phyloP scores from a whole-genome alignment of 306 rosid species.

The Castanea crenata region DNA sequence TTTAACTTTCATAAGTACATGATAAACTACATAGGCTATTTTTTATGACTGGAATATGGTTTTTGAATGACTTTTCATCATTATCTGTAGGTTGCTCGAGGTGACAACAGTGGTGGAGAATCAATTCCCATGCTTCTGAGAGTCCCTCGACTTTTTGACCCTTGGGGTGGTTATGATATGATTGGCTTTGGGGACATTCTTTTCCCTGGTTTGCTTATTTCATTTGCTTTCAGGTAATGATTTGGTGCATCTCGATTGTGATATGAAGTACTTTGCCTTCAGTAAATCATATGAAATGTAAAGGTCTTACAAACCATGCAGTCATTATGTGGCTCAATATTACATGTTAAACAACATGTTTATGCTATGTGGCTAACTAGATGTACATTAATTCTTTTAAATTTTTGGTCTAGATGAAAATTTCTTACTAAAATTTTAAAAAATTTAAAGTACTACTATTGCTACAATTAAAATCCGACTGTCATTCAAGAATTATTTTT shows the following conservation, averaged over 20 bases:
- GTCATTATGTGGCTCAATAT: too few relatives aligned
- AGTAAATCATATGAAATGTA: not conserved
- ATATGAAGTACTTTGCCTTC: not conserved
- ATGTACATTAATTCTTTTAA: too few relatives aligned
- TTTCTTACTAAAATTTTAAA: too few relatives aligned
- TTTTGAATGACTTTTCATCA: not conserved
- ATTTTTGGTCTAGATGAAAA: too few relatives aligned
- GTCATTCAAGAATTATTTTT: too few relatives aligned
- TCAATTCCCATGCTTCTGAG: conserved; percentile 94
- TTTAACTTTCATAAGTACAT: not conserved
- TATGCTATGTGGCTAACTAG: too few relatives aligned
- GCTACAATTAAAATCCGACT: too few relatives aligned
- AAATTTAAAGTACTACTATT: too few relatives aligned
- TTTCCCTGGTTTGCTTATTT: conserved; percentile 94
- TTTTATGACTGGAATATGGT: not conserved
- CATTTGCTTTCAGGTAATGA: conserved; percentile 70
- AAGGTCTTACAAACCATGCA: too few relatives aligned
- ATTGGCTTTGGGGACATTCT: conserved; percentile 96
- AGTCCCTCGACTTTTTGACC: conserved; percentile 73
- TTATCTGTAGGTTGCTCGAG: conserved; percentile 73
- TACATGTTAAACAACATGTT: too few relatives aligned
- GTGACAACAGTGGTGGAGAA: conserved; percentile 86
- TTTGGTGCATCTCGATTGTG: not conserved
- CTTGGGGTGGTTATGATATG: conserved; percentile 96
- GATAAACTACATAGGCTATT: not conserved